phyloP scores from a whole-genome alignment of 805 yeast genomes.

The Yamadazyma insecticola region DNA sequence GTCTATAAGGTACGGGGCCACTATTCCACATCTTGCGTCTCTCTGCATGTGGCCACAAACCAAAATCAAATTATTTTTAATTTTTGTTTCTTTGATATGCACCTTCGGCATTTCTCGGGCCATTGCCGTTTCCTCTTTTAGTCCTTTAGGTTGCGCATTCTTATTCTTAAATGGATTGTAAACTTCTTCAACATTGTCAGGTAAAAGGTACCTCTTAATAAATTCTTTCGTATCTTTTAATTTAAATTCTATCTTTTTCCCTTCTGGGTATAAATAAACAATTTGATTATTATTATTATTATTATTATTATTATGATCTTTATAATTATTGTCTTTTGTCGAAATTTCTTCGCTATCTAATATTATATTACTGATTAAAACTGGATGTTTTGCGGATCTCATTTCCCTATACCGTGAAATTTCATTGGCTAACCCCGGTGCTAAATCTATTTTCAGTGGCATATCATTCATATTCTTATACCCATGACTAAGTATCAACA shows the following conservation, averaged over 20 bases:
- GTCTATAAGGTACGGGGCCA: slow-evolving; percentile 41
- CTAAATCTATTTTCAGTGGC: slow-evolving; percentile 49
- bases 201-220: slow-evolving; percentile 37
- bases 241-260: slow-evolving; percentile 33
- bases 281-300: slow-evolving; percentile 12
- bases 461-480: slow-evolving; percentile 29
- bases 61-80: slow-evolving; percentile 33
- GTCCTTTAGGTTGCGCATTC: too few species aligned
- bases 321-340: slow-evolving; percentile 1
- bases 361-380: slow-evolving; percentile 44
- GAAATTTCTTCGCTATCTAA: too few species aligned
- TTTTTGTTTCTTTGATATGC: slow-evolving; percentile 3
- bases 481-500: slow-evolving; percentile 47
- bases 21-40: slow-evolving; percentile 61
- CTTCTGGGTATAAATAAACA: slow-evolving; percentile 55
- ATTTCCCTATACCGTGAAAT: slow-evolving; percentile 4
- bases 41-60: slow-evolving; percentile 65
- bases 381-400: slow-evolving; percentile 45
- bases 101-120: too few species aligned
- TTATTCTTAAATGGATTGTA: slow-evolving; percentile 23
- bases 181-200: slow-evolving; percentile 19
- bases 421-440: slow-evolving; percentile 23
- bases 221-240: slow-evolving; percentile 28
- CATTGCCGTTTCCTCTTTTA: too few species aligned
- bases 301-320: slow-evolving; percentile 2